Evolutionary conservation across 768 basidiomycete genomes (phyloP).

Genomic region (Psilocybe cyanescens): DNA sequence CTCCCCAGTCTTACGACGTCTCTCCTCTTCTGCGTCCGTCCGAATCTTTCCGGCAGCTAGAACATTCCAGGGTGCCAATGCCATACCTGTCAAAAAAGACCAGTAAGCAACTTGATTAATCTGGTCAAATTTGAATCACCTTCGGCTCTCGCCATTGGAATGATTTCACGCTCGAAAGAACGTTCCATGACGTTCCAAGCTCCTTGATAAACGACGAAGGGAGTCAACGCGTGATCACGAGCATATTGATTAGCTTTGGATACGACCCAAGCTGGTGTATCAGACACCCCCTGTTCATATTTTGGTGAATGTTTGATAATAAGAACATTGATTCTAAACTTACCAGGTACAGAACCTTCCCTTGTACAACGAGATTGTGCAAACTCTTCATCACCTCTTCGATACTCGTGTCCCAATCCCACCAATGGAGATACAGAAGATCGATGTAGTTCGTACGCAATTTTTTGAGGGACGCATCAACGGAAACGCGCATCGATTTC

Average conservation of each 20-base stretch:
- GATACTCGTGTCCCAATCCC: conserved; percentile 56
- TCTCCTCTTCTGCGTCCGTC: conserved; percentile 48
- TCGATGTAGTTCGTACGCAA: conserved; percentile 49
- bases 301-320: background rate
- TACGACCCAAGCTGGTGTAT: conserved; percentile 55
- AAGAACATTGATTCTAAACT: conserved; percentile 1
- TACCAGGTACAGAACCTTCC: conserved; percentile 54
- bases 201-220: conserved; percentile 60
- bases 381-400: conserved; percentile 61
- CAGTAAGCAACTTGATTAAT: background rate
- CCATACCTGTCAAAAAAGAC: conserved; percentile 25
- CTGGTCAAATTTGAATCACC: conserved; percentile 29
- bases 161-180: conserved; percentile 58
- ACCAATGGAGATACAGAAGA: conserved; percentile 47
- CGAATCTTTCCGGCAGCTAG: conserved; percentile 49
- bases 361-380: conserved; percentile 50
- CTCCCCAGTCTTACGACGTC: conserved; percentile 33
- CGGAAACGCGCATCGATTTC: conserved; percentile 47
- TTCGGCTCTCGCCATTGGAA: conserved; percentile 47
- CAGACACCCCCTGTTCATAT: conserved; percentile 38
- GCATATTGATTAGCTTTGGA: conserved; percentile 54
- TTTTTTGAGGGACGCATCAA: conserved; percentile 47
- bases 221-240: conserved; percentile 48
- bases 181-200: conserved; percentile 47
- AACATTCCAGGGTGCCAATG: conserved; percentile 37